Evolutionary conservation across 2,329 filamentous ascomycete genomes (phyloP).

Genomic region (Aspergillus brasiliensis): DNA sequence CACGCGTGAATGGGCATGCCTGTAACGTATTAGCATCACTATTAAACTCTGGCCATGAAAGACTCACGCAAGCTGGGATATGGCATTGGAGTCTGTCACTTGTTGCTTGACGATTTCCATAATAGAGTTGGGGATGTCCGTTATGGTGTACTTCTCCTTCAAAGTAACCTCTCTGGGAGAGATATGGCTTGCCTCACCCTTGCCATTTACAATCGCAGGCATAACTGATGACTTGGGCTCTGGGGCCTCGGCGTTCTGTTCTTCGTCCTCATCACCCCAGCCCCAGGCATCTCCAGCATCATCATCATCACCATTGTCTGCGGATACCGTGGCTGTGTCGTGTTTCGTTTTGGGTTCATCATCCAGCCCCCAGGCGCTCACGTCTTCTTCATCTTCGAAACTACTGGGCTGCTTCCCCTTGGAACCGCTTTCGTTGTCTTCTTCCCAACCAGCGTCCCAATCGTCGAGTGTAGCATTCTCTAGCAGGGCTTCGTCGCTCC

Average conservation of each 20-base stretch:
- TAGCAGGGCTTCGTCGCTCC: conserved; percentile 66
- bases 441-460: conserved; percentile 81
- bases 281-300: conserved; percentile 72
- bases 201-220: conserved; percentile 26
- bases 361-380: conserved; percentile 56
- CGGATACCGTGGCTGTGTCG: conserved; percentile 8
- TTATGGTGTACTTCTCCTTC: conserved; percentile 84
- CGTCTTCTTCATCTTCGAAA: conserved; percentile 45
- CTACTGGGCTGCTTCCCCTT: conserved; percentile 19
- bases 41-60: background rate
- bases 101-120: conserved; percentile 46
- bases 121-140: conserved; percentile 80
- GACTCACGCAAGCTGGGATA: conserved; percentile 42
- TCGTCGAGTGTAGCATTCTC: conserved; percentile 59
- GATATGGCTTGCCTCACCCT: conserved; percentile 16
- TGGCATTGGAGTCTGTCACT: conserved; percentile 43
- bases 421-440: conserved; percentile 57
- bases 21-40: conserved; percentile 25
- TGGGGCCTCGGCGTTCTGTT: conserved; percentile 31
- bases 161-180: conserved; percentile 69
- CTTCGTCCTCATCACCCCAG: conserved; percentile 71
- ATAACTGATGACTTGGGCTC: conserved; percentile 21
- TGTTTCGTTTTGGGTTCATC: conserved; percentile 30
- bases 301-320: conserved; percentile 40
- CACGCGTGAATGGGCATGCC: conserved; percentile 39